phyloP scores from a whole-genome alignment of 495 filamentous ascomycete genomes.

The Cercophora samala region DNA sequence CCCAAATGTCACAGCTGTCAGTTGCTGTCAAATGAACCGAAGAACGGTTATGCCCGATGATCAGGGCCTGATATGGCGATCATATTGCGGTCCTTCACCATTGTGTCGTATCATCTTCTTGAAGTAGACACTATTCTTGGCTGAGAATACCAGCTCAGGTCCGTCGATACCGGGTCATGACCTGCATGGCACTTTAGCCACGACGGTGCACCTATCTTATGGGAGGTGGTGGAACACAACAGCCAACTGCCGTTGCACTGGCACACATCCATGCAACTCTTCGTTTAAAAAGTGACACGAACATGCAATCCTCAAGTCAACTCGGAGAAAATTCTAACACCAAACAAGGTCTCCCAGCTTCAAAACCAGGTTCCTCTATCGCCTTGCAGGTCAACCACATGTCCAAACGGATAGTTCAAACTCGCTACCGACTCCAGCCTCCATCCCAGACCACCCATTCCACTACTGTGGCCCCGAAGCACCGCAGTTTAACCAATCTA shows the following conservation, averaged over 20 bases:
- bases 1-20: not conserved
- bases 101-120: not conserved
- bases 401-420: not conserved
- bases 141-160: not conserved
- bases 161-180: not conserved
- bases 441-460: not conserved
- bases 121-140: not conserved
- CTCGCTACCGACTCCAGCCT: not conserved
- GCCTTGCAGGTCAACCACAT: not conserved
- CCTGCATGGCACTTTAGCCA: not conserved
- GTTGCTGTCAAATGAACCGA: not conserved
- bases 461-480: no score
- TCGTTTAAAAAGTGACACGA: no score
- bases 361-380: not conserved
- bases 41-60: not conserved
- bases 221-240: not conserved
- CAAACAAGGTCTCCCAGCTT: not conserved
- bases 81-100: not conserved
- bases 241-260: not conserved
- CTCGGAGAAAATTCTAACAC: not conserved
- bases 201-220: not conserved
- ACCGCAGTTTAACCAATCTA: not conserved
- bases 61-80: not conserved
- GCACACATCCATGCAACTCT: not conserved
- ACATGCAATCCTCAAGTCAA: not conserved